Evolutionary conservation across 2,329 filamentous ascomycete genomes (phyloP), one percentile per base, ranked within the genome.

Genomic region (Coleophoma crateriformis): DNA sequence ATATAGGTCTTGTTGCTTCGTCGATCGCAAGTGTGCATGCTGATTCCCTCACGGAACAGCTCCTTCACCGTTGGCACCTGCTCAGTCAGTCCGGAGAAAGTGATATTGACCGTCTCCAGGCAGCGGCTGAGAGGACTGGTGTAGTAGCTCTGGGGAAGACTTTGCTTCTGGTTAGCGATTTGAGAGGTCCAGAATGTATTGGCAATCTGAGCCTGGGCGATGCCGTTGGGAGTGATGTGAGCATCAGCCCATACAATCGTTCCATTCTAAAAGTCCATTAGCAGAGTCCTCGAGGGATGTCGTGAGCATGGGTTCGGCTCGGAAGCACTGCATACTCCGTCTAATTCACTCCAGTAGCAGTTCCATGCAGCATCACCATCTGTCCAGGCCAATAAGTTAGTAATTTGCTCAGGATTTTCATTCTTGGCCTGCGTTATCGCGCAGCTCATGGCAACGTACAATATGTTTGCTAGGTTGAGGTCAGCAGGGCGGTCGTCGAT

Each of bases 11-110:
- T 77, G 57, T 67, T 76, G 19, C 75, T 77, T 10, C 85, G 73
- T 32, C 78, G 74, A 65, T 88, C 82, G 62, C 85, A 89, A 0
- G 84, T 87, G 61, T 87, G 85, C 39, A 82, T 78, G 48, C 77
- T 81, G 49, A 88, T 79, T 2, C 78, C 77, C 64, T 88, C 85
- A 32, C 85, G 74, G 55, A 88, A 70, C 34, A 76, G 63, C 58
- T 88, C 85, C 65, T 86, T 87, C 53, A 88, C 68, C 1, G 71
- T 68, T 0, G 83, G 84, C 2, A 65, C 20, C 20, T 27, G 15
- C 12, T 64, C 56, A 2, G 69, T 58, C 2, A 88, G 69, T 11
- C 67, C 71, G 2, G 63, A 61, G 60, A 85, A 88, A 2, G 83
- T 86, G 17, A 82, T 63, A 47, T 78, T 74, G 4, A 82, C 79